These are phyloP conservation scores for Aspergillus floridensis DNA, from an alignment of 2,329 filamentous ascomycete genomes.

Conservation along the genomic window DNA sequence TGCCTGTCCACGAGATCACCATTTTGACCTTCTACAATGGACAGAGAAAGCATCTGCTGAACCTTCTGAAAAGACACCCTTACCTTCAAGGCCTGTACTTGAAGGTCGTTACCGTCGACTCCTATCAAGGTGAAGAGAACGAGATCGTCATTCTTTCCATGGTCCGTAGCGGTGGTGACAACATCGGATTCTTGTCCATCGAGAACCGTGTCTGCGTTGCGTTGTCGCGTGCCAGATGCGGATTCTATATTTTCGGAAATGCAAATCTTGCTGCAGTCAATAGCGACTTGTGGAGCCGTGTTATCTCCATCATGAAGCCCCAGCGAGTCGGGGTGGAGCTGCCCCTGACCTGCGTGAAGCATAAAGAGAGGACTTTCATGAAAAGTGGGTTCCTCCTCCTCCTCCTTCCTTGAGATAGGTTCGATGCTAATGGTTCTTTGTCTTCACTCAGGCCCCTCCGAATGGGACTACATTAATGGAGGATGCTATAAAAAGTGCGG, in stretches of 20 bases:
- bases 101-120: constrained; percentile 78
- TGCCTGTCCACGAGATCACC: constrained; percentile 63
- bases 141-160: constrained; percentile 77
- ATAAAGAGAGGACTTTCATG: constrained; percentile 54
- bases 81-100: constrained; percentile 47
- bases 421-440: not conserved
- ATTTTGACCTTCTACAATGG: constrained; percentile 86
- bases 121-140: constrained; percentile 89
- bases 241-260: constrained; percentile 85
- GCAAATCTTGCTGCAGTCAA: constrained; percentile 51
- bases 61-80: constrained; percentile 40
- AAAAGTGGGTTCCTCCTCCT: constrained; percentile 30
- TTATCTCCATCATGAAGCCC: constrained; percentile 45
- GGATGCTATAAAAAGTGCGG: constrained; percentile 53
- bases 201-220: constrained; percentile 63
- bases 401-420: not conserved
- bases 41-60: constrained; percentile 66
- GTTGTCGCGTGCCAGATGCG: constrained; percentile 68
- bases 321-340: constrained; percentile 50
- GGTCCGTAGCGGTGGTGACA: constrained; percentile 64
- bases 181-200: constrained; percentile 72
- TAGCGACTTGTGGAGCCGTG: constrained; percentile 52
- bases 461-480: constrained; percentile 55
- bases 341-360: constrained; percentile 63
- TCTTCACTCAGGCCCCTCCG: constrained; percentile 41